Conservation (phyloP, 306 rosid species). For the Ziziphus jujuba region DNA sequence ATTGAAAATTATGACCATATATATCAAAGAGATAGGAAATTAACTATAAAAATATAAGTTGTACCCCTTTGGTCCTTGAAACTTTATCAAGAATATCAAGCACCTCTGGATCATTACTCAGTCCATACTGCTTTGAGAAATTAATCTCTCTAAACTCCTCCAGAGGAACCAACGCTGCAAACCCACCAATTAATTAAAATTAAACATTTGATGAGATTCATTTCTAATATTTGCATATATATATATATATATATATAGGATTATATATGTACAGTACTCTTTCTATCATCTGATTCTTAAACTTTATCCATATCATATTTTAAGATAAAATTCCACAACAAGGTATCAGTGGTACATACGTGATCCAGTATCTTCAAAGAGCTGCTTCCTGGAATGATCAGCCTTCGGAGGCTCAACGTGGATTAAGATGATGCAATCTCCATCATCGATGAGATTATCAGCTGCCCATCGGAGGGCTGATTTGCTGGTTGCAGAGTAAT, state of each 20-base stretch:
- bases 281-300: too few species aligned
- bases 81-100: slow-evolving; percentile 52
- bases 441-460: slow-evolving; percentile 49
- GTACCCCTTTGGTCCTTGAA: slow-evolving; percentile 59
- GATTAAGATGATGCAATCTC: slow-evolving; percentile 58
- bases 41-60: neutral
- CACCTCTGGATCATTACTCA: slow-evolving; percentile 57
- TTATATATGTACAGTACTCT: neutral
- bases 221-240: neutral
- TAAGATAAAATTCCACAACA: too few species aligned
- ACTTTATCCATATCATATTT: too few species aligned
- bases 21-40: neutral
- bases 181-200: neutral
- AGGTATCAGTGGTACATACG: slow-evolving; percentile 29
- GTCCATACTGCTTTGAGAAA: slow-evolving; percentile 73
- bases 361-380: slow-evolving; percentile 61
- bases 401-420: slow-evolving; percentile 61
- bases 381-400: slow-evolving; percentile 60
- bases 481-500: slow-evolving; percentile 69
- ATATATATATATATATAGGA: neutral
- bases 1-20: neutral
- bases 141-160: slow-evolving; percentile 68
- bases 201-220: neutral
- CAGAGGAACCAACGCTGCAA: slow-evolving; percentile 72
- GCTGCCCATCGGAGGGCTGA: slow-evolving; percentile 67